Evolutionary conservation across 1,139 yeast genomes (phyloP).

Genomic region (Kodamaea ohmeri): DNA sequence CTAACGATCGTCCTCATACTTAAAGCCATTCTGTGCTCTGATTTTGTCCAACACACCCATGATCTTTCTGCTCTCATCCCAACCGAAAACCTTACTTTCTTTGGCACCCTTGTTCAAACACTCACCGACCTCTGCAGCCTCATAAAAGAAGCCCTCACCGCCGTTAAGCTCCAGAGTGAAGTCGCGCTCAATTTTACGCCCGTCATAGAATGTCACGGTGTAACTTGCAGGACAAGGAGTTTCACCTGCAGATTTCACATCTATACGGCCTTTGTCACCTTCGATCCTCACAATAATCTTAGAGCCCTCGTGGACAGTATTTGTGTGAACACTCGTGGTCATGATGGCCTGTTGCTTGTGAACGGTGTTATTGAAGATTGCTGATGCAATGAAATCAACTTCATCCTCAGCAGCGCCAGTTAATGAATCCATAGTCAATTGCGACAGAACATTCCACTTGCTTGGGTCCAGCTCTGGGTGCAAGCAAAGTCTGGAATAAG

Average conservation of each 20-base stretch:
- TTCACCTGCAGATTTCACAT: slow-evolving; percentile 14
- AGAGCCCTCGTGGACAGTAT: slow-evolving; percentile 11
- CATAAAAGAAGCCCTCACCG: slow-evolving; percentile 20
- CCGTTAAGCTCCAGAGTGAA: slow-evolving; percentile 14
- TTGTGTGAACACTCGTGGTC: slow-evolving; percentile 18
- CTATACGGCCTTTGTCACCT: slow-evolving; percentile 19
- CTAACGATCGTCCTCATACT: slow-evolving; percentile 15
- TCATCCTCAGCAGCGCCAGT: slow-evolving; percentile 17
- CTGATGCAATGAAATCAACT: slow-evolving; percentile 19
- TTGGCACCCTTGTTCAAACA: slow-evolving; percentile 15
- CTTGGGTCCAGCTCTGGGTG: slow-evolving; percentile 25
- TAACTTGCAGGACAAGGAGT: slow-evolving; percentile 20
- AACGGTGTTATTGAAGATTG: slow-evolving; percentile 19
- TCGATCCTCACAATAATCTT: slow-evolving; percentile 18
- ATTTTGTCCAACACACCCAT: slow-evolving; percentile 18
- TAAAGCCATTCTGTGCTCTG: slow-evolving; percentile 15
- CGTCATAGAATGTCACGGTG: slow-evolving; percentile 13
- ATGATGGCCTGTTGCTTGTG: slow-evolving; percentile 22
- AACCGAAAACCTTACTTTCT: slow-evolving; percentile 15
- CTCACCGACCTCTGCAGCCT: slow-evolving; percentile 19
- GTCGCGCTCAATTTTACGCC: slow-evolving; percentile 11
- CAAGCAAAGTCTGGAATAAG: slow-evolving; percentile 43
- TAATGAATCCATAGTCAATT: slow-evolving; percentile 19
- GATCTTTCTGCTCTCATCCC: slow-evolving; percentile 17
- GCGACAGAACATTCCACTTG: slow-evolving; percentile 19